Evolutionary conservation across 1,284 basidiomycete species (phyloP), one percentile per base, ranked within the genome.

Genomic region (Rhodotorula sp.): DNA sequence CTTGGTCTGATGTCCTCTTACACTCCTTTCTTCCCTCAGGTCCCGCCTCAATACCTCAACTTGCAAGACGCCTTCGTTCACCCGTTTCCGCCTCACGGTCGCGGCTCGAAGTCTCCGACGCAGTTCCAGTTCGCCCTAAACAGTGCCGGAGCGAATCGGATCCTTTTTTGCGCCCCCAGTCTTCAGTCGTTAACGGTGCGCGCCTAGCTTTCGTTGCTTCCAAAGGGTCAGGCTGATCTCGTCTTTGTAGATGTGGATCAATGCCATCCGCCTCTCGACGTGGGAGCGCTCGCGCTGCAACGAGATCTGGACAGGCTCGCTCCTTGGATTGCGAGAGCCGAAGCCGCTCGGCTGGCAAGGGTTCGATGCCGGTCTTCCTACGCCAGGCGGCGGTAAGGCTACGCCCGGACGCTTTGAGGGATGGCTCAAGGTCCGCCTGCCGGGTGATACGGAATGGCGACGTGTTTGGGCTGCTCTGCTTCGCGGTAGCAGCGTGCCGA

Each of bases 201-300:
- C n/a, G n/a, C n/a, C n/a, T n/a, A n/a, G n/a, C n/a, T n/a, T n/a
- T n/a, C 56, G 68, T 54, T 22, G 4, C 29, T 30, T 49, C 22
- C 11, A 2, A 15, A 2, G 20, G 11, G 7, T 1, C 15, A 11
- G 13, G 11, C 52, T 66, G 8, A 59, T 6, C 1, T 20, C 13
- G 13, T 11, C 2, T 9, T 1, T 27, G 59, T 83, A 90, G 53
- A 88, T 89, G n/a, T 98, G 94, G 94, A 88, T 92, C 27, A 89
- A 91, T 30, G 93, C 93, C 10, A 85, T 99, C 49, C 89, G 96
- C 24, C 85, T 99, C 11, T 88, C 91, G 13, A 87, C 91, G 61
- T 99, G 94, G 93, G 95, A 99, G 81, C 93, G 96, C 76, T 90
- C 92, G 1, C 87, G 94, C 34, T 84, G 98, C 30, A 94, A 97